Evolutionary conservation across 2,329 filamentous ascomycete genomes (phyloP).

Genomic region (Teratosphaeria pseudoeucalypti): DNA sequence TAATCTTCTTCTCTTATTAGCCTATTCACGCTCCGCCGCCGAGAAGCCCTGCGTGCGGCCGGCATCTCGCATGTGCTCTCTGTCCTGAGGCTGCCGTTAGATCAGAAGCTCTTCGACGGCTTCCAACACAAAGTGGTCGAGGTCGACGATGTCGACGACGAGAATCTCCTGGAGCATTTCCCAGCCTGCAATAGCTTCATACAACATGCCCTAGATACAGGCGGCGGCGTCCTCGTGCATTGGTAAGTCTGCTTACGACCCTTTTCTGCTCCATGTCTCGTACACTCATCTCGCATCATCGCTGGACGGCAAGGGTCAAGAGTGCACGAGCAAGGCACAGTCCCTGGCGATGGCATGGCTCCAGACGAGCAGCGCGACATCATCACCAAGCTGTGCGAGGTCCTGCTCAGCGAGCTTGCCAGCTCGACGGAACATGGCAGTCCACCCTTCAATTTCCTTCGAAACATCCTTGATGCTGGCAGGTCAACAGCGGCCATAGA

Average conservation of each 20-base stretch:
- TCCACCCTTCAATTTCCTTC: neutral
- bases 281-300: neutral
- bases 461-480: neutral
- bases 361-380: too few species aligned
- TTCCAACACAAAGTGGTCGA: conserved; percentile 64
- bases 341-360: neutral
- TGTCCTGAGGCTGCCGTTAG: conserved; percentile 54
- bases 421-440: neutral
- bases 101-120: conserved; percentile 46
- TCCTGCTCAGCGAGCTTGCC: too few species aligned
- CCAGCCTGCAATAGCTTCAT: conserved; percentile 74
- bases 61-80: conserved; percentile 89
- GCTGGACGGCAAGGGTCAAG: neutral
- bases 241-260: conserved; percentile 45
- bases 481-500: neutral
- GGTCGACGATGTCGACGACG: conserved; percentile 82
- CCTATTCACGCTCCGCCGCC: conserved; percentile 66
- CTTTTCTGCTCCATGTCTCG: neutral
- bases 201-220: conserved; percentile 56
- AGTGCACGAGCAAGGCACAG: neutral
- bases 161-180: conserved; percentile 75
- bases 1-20: conserved; percentile 34
- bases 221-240: conserved; percentile 56
- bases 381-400: too few species aligned
- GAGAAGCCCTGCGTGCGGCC: conserved; percentile 56